Evolutionary conservation across 2,329 filamentous ascomycete genomes (phyloP).

Genomic region (Aspergillus fischeri): DNA sequence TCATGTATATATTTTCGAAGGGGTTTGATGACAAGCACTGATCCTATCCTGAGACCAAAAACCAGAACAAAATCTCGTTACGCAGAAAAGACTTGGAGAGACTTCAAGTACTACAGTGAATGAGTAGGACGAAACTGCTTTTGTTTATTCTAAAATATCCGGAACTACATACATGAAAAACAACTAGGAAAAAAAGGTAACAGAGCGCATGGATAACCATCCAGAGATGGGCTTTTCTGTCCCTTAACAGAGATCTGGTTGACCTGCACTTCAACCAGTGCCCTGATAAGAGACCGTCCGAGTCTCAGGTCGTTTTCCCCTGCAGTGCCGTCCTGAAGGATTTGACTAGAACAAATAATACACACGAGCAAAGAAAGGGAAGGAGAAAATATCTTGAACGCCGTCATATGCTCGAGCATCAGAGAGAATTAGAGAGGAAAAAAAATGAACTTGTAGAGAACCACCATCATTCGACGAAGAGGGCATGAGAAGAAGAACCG

Average conservation of each 20-base stretch:
- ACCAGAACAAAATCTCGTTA: neutral
- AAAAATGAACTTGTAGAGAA: too few relatives aligned
- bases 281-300: neutral
- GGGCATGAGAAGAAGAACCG: constrained; percentile 2
- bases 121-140: neutral
- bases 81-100: neutral
- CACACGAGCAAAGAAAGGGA: constrained; percentile 16
- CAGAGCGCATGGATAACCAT: constrained; percentile 1
- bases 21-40: neutral
- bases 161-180: constrained; percentile 11
- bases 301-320: neutral
- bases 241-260: constrained; percentile 16
- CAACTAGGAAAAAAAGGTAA: constrained; percentile 3
- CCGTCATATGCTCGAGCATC: constrained; percentile 34
- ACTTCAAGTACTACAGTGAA: neutral
- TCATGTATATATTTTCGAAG: neutral
- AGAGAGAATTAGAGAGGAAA: constrained; percentile 9
- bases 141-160: neutral
- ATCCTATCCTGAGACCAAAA: neutral
- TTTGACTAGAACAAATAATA: constrained; percentile 15
- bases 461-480: neutral
- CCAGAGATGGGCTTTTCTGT: constrained; percentile 3
- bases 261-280: constrained; percentile 42
- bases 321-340: constrained; percentile 3
- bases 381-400: constrained; percentile 22